Evolutionary conservation across 2,329 filamentous ascomycete genomes (phyloP).

Genomic region (Parastagonospora nodorum): DNA sequence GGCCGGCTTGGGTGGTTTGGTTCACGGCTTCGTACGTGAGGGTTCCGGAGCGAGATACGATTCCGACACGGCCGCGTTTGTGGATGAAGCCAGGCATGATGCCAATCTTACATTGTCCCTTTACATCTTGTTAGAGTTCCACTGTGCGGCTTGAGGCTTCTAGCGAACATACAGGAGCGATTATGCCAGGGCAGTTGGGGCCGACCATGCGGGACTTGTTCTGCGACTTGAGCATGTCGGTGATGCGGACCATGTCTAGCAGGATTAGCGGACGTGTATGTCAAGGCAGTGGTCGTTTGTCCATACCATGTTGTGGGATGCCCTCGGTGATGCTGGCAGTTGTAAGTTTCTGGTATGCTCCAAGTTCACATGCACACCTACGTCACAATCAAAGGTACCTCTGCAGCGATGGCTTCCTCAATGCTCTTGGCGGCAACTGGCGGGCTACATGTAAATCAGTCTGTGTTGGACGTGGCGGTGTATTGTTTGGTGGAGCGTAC

Average conservation of each 20-base stretch:
- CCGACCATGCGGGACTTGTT: conserved; percentile 95
- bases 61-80: conserved; percentile 98
- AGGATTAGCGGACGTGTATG: conserved; percentile 18
- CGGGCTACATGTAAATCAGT: conserved; percentile 61
- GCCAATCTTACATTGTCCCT: conserved; percentile 98
- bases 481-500: conserved; percentile 54
- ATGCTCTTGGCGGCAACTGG: conserved; percentile 92
- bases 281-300: background rate
- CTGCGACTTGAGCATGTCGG: conserved; percentile 96
- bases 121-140: background rate
- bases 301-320: conserved; percentile 90
- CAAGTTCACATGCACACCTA: conserved; percentile 41
- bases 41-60: conserved; percentile 96
- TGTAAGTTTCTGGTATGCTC: conserved; percentile 31
- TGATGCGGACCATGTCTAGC: conserved; percentile 97
- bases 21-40: conserved; percentile 99
- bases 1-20: conserved; percentile 95
- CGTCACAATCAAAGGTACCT: conserved; percentile 94
- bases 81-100: conserved; percentile 99
- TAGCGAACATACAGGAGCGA: conserved; percentile 65
- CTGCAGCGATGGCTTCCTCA: conserved; percentile 91
- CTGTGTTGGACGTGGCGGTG: background rate
- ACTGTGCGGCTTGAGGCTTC: conserved; percentile 6
- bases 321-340: conserved; percentile 81
- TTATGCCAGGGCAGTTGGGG: conserved; percentile 98